phyloP scores from a whole-genome alignment of 163 green algal species.

The Chloroidium sp. region DNA sequence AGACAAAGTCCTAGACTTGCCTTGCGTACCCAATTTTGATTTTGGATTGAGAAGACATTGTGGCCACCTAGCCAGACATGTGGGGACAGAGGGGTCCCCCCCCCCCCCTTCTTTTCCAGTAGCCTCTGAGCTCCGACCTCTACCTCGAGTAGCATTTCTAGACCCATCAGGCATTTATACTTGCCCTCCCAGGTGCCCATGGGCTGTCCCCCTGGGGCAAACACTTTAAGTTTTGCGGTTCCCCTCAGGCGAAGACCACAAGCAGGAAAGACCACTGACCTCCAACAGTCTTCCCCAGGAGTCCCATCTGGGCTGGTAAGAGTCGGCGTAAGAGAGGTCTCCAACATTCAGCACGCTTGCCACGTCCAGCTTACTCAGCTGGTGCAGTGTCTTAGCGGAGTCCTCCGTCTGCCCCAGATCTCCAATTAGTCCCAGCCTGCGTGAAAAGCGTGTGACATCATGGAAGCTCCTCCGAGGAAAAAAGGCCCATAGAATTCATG shows the following conservation, averaged over 20 bases:
- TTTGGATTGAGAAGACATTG: too few species aligned
- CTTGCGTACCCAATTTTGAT: too few species aligned
- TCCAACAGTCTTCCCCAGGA: constrained; percentile 45
- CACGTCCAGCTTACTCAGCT: constrained; percentile 28
- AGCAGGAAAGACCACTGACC: constrained; percentile 6
- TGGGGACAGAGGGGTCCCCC: too few species aligned
- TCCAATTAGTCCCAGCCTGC: constrained; percentile 33
- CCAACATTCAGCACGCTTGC: constrained; percentile 26
- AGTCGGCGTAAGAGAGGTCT: constrained; percentile 73
- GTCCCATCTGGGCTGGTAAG: constrained; percentile 65
- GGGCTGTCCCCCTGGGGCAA: background rate
- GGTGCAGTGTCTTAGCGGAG: constrained; percentile 53
- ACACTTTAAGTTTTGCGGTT: background rate
- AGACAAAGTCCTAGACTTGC: too few species aligned
- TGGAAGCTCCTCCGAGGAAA: background rate
- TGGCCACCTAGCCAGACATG: too few species aligned
- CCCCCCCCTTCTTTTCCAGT: too few species aligned
- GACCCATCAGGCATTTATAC: too few species aligned
- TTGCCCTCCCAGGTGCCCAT: too few species aligned
- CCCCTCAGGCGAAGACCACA: background rate
- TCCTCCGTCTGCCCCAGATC: constrained; percentile 71
- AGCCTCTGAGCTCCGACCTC: too few species aligned
- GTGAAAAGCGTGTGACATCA: background rate
- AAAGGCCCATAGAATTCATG: background rate
- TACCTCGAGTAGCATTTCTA: too few species aligned